Evolutionary conservation across 306 rosid species (phyloP), one percentile per base, ranked within the genome.

Genomic region (Prosopis cineraria): DNA sequence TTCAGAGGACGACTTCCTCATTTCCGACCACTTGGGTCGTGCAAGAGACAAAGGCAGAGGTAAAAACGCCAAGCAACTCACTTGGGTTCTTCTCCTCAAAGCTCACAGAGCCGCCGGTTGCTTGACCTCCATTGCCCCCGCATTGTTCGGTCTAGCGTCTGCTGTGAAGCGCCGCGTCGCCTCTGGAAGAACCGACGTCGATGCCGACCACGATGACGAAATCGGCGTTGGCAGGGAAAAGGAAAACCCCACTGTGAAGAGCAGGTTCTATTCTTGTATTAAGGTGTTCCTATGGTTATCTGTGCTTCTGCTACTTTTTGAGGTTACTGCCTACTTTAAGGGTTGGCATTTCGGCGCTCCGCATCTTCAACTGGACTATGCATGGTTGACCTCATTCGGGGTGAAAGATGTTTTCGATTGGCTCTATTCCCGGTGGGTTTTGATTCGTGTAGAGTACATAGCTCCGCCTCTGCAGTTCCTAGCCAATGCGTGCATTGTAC

Each of bases 21-120:
- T 86, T 13, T 19, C 90, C 11, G 85, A 71, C 10, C 79, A 88
- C 4, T 70, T 87, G 43, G 36, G 72, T 7, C 82, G 83, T 30
- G 30, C 52, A 2, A 39, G 78, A 25, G 89, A 88, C 63, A 89
- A 86, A 83, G 84, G 82, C 69, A 84, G 93, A 22, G 88, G 93
- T 6, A 94, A 90, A 66, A 94, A 94, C 69, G 97, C 97, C 2
- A 94, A 90, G 76, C 97, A 94, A 77, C 88, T 94, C 62, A 94
- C 97, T 2, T 94, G 98, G 98, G 96, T 94, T 72, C 94, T 94
- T 64, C 96, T 94, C 65, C 97, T 94, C 75, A 94, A 85, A 79
- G 98, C 97, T 48, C 98, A 94, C 79, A 83, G 80, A 37, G 98
- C 96, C 44, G 97, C 97, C 22, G 98, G 98, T 36, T 94, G 97